Percentiles rank a stretch among this genome's conserved stretches.
Conservation (phyloP, 2,329 filamentous ascomycete species). For the Chrysoporthe deuterocubensis region DNA sequence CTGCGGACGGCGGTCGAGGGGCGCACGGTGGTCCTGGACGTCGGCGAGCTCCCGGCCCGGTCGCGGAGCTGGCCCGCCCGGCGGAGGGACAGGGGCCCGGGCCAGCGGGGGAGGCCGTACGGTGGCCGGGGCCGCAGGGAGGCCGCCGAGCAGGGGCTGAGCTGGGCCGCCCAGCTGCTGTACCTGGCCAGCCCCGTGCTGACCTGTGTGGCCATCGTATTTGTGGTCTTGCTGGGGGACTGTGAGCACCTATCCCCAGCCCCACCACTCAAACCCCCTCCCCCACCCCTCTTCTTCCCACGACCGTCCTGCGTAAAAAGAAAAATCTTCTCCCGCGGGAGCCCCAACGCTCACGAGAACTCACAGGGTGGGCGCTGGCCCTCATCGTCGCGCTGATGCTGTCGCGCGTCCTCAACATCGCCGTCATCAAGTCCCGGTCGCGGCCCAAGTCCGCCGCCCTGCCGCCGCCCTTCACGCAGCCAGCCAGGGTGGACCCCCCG, state of each 20-base stretch:
- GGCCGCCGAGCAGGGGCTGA: conserved; percentile 38
- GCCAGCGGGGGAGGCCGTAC: conserved; percentile 32
- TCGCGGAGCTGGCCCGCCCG: conserved; percentile 32
- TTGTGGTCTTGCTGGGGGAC: conserved; percentile 53
- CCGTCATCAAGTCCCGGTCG: conserved; percentile 58
- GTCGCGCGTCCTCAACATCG: conserved; percentile 60
- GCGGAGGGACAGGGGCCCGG: conserved; percentile 25
- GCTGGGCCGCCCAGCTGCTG: conserved; percentile 51
- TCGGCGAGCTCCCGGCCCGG: conserved; percentile 57
- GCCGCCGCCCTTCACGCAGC: conserved; percentile 11
- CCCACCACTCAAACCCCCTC: background rate
- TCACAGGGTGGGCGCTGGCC: conserved; percentile 52
- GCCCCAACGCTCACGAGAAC: conserved; percentile 10
- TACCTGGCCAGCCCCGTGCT: conserved; percentile 53
- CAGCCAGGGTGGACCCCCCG: conserved; percentile 23
- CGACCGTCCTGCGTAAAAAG: background rate
- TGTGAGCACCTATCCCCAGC: conserved; percentile 37
- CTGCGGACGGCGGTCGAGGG: conserved; percentile 61
- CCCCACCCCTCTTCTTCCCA: background rate
- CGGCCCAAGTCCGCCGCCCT: conserved; percentile 25
- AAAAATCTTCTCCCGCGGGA: background rate
- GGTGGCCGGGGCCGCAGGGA: conserved; percentile 29
- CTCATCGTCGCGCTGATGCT: conserved; percentile 54
- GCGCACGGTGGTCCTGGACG: conserved; percentile 58
- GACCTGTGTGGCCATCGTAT: conserved; percentile 47